These are phyloP conservation scores for Aspergillus carlsbadensis DNA, from an alignment of 495 filamentous ascomycete genomes.

Conservation along the genomic window DNA sequence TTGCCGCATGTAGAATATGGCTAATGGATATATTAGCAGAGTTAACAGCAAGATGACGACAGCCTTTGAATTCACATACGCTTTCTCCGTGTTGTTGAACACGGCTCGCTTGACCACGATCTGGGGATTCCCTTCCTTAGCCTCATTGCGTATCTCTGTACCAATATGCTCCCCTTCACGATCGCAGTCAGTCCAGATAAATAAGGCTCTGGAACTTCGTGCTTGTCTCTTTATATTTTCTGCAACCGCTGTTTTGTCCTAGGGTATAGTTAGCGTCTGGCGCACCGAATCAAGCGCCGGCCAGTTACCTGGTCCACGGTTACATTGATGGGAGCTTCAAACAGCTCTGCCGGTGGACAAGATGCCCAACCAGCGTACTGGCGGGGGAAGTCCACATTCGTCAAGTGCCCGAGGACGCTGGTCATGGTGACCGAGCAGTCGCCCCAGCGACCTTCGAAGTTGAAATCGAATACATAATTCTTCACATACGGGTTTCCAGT, in stretches of 20 bases:
- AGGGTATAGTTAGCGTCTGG: slow-evolving; percentile 11
- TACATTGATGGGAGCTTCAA: slow-evolving; percentile 74
- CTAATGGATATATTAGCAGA: slow-evolving; percentile 17
- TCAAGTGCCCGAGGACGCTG: slow-evolving; percentile 83
- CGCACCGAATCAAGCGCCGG: not conserved
- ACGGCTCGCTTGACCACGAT: slow-evolving; percentile 81
- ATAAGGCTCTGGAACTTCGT: slow-evolving; percentile 63
- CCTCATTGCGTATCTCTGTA: slow-evolving; percentile 82
- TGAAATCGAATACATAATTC: slow-evolving; percentile 89
- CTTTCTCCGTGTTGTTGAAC: slow-evolving; percentile 95
- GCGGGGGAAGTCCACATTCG: slow-evolving; percentile 64
- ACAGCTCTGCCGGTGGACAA: slow-evolving; percentile 74
- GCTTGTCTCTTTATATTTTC: slow-evolving; percentile 82
- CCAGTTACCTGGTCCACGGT: slow-evolving; percentile 59
- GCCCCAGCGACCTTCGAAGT: slow-evolving; percentile 81
- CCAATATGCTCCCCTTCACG: slow-evolving; percentile 97
- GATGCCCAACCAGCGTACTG: slow-evolving; percentile 76
- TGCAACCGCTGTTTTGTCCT: slow-evolving; percentile 80
- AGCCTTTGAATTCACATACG: slow-evolving; percentile 56
- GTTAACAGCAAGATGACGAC: not conserved
- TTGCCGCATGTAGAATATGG: slow-evolving; percentile 84
- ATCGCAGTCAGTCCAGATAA: slow-evolving; percentile 99
- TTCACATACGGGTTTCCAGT: slow-evolving; percentile 76
- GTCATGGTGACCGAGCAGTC: slow-evolving; percentile 86
- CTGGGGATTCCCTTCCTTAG: slow-evolving; percentile 65